Base-by-base conservation (phyloP, 306 rosid genomes). In the Cucumis sativus region DNA sequence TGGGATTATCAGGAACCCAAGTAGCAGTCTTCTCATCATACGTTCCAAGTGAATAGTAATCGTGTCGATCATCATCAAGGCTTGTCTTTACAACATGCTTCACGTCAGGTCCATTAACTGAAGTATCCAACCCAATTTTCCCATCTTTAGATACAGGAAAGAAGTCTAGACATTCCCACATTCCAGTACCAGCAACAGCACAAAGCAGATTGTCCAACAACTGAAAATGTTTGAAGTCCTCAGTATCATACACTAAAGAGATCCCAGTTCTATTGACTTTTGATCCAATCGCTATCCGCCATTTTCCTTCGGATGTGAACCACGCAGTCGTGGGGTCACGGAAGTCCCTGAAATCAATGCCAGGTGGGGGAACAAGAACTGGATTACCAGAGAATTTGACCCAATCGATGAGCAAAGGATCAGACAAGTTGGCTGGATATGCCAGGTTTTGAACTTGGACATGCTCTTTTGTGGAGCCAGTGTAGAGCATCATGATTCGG, bases 121-220 rank as follows among this genome's bases (percentile, higher is more conserved):
- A 91, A 9, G 96, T 88, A 30, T 91, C 90, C 81, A 89, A 41
- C 1, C 97, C 98, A 25, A 20, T n/a, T 6, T 76, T 82, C 21
- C 15, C 70, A 7, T 20, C 75, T 33, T 23, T 75, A 3, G 89
- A 85, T 2, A 93, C 92, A 0, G 98, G 96, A 75, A 56, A 93
- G 43, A 93, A 93, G 79, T 93, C 98, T 4, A 89, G 82, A 79
- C 98, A 93, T 82, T 93, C 98, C 98, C 97, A 93, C 97, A 93
- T 93, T 55, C 98, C 97, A 20, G 96, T 88, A 37, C 82, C 84
- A 15, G 86, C 79, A 17, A 91, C 93, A 43, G 87, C 96, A 84
- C 79, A 86, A 41, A 93, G 88, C 10, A 80, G 18, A 14, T 91
- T 89, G 23, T 86, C 83, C 4, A 85, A 45, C 9, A 7, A 89